Base-by-base conservation (phyloP, 768 basidiomycete species). In the Leccinum broughii region DNA sequence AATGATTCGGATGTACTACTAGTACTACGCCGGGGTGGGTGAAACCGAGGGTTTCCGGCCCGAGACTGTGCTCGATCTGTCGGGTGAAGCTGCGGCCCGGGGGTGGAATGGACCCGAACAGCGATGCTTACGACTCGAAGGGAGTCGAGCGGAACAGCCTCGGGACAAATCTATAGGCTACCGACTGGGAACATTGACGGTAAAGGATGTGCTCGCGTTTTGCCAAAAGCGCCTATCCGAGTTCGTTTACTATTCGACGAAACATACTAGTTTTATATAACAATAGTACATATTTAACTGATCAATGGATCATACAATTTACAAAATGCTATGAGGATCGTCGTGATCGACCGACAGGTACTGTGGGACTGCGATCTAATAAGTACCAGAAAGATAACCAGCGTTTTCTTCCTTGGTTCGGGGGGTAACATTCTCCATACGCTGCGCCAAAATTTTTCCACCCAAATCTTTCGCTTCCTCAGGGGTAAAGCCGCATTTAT, bases 391-490 rank as follows among this genome's bases (percentile, higher is more conserved):
- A 44, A 44, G 28, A 51, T 51, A 28, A 15, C 9, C 51, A 2
- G 14, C 15, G 15, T 53, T 46, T 6, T 35, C 58, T 5, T 8
- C 51, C 48, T 66, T 70, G n/a, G 55, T 10, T 1, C 59, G 56
- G 22, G 54, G 28, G 6, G 44, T 53, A 22, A 3, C 22, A n/a
- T 44, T 17, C 37, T 62, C 62, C 30, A 20, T 53, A 24, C 67
- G 65, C 22, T 46, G 56, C 3, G 54, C 62, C 69, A 58, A 71
- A 32, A 70, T 70, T 28, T 51, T 56, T 7, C 48, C 30, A 13
- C 68, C 70, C 54, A 70, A 28, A 3, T n/a, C 6, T 13, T 54
- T 34, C 17, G 70, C 70, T 4, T 65, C 70, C 37, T 28, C 46
- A 5, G 22, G 55, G 8, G 44, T 2, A 41, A 70, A 61, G 0